These are phyloP conservation scores for Eucalyptus viminalis DNA, from an alignment of 345 rosid species.

Conservation along the genomic window DNA sequence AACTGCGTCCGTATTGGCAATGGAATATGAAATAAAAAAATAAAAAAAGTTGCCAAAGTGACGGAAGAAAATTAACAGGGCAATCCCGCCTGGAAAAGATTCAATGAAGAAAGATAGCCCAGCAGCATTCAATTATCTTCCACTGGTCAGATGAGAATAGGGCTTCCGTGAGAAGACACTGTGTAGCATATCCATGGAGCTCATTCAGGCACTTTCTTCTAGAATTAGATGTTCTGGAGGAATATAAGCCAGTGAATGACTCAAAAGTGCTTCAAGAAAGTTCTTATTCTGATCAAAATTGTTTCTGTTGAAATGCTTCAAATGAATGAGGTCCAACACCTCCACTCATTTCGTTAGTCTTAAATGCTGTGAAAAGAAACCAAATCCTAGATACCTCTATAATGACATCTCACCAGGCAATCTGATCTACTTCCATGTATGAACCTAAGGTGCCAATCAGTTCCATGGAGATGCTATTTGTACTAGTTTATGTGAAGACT, in stretches of 20 bases:
- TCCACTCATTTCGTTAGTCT: not conserved
- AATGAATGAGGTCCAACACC: not conserved
- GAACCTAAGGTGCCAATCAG: not conserved
- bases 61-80: not conserved
- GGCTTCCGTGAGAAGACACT: not conserved
- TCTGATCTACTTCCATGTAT: not conserved
- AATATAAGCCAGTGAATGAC: not conserved
- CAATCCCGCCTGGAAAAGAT: not conserved
- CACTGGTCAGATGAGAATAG: not conserved
- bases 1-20: not conserved
- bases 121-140: not conserved
- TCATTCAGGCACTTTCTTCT: not conserved
- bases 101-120: not conserved
- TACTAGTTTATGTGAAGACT: not conserved
- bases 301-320: not conserved
- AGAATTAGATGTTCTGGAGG: not conserved
- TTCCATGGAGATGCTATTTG: not conserved
- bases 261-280: not conserved
- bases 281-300: not conserved
- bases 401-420: not conserved
- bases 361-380: not conserved
- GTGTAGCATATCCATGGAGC: not conserved
- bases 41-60: not conserved
- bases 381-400: not conserved
- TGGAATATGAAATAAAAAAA: not conserved